phyloP scores from a whole-genome alignment of 352 stramenopile species.

The Pythium myriotylum region DNA sequence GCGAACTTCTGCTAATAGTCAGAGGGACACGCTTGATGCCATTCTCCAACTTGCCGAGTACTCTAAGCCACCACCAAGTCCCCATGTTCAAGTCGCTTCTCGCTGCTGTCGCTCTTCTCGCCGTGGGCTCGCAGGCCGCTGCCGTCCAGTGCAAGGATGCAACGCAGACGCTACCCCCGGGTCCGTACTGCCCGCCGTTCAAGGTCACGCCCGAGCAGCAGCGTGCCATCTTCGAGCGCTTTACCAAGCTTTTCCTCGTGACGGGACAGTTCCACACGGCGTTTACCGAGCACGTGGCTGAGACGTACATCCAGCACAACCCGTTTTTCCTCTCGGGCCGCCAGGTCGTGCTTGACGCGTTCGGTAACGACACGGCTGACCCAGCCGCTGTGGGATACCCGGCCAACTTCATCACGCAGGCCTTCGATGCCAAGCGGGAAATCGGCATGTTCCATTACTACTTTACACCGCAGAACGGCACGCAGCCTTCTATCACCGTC shows the following conservation, averaged over 20 bases:
- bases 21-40: not conserved
- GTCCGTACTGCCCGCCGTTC: slow-evolving; percentile 4
- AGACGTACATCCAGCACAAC: slow-evolving; percentile 9
- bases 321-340: slow-evolving; percentile 2
- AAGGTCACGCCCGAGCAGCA: slow-evolving; percentile 3
- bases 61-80: not conserved
- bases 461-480: not conserved
- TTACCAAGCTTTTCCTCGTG: not conserved
- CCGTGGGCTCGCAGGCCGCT: not conserved
- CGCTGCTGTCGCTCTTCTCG: not conserved
- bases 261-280: not conserved
- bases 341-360: not conserved
- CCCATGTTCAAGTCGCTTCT: not conserved
- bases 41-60: slow-evolving; percentile 1
- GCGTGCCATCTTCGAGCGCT: slow-evolving; percentile 3
- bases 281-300: not conserved
- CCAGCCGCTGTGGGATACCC: not conserved
- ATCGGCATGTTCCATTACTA: slow-evolving; percentile 5
- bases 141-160: not conserved
- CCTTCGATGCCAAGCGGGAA: not conserved
- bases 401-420: not conserved
- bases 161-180: not conserved
- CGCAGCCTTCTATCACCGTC: not conserved
- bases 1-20: too few relatives aligned
- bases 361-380: not conserved